Conservation (phyloP, 805 yeast species). For the Metschnikowia lunata region DNA sequence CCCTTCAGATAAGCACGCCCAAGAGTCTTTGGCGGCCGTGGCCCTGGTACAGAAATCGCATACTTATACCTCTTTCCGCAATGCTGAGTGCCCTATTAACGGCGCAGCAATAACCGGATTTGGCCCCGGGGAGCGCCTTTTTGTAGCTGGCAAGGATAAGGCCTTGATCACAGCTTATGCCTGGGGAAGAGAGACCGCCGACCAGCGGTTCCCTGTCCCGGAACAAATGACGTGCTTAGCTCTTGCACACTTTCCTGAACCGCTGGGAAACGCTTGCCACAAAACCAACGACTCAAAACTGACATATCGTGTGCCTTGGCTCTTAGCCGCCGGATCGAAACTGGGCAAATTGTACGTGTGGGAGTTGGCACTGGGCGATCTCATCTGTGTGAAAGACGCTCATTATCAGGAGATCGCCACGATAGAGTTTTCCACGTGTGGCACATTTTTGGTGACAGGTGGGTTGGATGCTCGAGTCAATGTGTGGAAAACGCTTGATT, state of each 20-base stretch:
- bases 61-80: constrained; percentile 47
- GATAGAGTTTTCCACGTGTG: constrained; percentile 55
- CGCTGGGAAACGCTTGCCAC: constrained; percentile 7
- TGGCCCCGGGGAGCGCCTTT: constrained; percentile 47
- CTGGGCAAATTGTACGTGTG: constrained; percentile 80
- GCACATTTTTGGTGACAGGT: constrained; percentile 65
- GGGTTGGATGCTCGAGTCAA: constrained; percentile 77
- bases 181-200: constrained; percentile 66
- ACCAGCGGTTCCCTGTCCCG: constrained; percentile 80
- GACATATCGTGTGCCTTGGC: constrained; percentile 51
- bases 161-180: constrained; percentile 73
- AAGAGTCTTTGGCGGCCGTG: constrained; percentile 37
- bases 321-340: constrained; percentile 68
- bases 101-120: constrained; percentile 47
- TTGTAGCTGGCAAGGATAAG: constrained; percentile 64
- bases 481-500: constrained; percentile 67
- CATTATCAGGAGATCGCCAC: constrained; percentile 76
- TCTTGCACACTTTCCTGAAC: constrained; percentile 35
- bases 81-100: constrained; percentile 43
- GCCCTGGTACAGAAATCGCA: constrained; percentile 46
- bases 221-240: constrained; percentile 64
- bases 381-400: constrained; percentile 68
- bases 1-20: constrained; percentile 42
- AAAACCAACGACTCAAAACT: constrained; percentile 19
- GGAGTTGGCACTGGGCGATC: constrained; percentile 76